A percentile compares a stretch with the other conserved stretches of the same genome.
Evolutionary conservation across 2,329 filamentous ascomycete species (phyloP).

Genomic region (Periconia digitata): DNA sequence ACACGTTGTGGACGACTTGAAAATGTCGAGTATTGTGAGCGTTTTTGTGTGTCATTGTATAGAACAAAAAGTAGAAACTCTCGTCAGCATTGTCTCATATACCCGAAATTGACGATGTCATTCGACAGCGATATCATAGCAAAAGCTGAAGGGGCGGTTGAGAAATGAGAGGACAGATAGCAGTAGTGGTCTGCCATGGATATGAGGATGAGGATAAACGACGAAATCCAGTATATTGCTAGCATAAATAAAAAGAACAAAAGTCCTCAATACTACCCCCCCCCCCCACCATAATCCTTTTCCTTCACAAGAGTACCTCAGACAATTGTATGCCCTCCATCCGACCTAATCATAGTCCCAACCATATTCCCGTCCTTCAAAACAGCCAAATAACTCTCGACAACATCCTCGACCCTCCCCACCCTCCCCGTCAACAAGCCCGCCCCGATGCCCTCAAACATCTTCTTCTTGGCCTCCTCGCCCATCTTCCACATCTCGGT

Average conservation of each 20-base stretch:
- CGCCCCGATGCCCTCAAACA: slow-evolving; percentile 21
- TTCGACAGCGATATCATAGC: too few relatives aligned
- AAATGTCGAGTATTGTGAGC: not conserved
- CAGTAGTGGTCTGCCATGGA: too few relatives aligned
- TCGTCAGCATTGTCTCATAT: not conserved
- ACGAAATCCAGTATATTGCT: too few relatives aligned
- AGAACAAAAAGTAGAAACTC: not conserved
- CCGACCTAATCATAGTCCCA: slow-evolving; percentile 48
- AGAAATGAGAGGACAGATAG: too few relatives aligned
- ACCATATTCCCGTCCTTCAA: slow-evolving; percentile 52
- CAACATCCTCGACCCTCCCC: slow-evolving; percentile 34
- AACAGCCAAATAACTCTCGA: slow-evolving; percentile 51
- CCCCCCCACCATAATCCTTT: too few relatives aligned
- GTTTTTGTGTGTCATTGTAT: not conserved
- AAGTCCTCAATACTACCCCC: too few relatives aligned
- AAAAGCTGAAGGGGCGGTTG: too few relatives aligned
- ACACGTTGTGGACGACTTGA: slow-evolving; percentile 59
- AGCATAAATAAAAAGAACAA: too few relatives aligned
- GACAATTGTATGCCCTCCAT: slow-evolving; percentile 39
- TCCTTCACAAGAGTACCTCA: too few relatives aligned
- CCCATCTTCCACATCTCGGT: slow-evolving; percentile 47
- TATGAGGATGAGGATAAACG: too few relatives aligned
- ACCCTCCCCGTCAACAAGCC: slow-evolving; percentile 30
- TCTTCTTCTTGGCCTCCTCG: slow-evolving; percentile 24
- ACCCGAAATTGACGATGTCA: too few relatives aligned